phyloP scores from a whole-genome alignment of 768 basidiomycete species.

The Clitopilus passeckerianus region DNA sequence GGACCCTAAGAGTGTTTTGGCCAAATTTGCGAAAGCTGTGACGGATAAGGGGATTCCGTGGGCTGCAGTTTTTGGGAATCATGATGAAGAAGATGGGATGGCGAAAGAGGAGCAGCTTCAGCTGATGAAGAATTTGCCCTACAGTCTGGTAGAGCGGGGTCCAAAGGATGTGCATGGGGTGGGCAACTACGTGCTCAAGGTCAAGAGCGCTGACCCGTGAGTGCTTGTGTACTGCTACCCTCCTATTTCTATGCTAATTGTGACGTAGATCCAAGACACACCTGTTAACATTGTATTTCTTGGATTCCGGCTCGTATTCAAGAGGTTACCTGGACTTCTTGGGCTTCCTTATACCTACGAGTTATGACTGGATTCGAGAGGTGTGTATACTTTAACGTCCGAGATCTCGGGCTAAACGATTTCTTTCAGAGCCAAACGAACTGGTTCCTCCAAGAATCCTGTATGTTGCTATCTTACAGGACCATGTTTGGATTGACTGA shows the following conservation, averaged over 20 bases:
- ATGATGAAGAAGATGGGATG: constrained; percentile 75
- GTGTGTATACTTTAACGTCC: constrained; percentile 23
- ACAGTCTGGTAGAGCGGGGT: constrained; percentile 76
- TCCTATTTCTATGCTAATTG: neutral
- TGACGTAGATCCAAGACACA: constrained; percentile 72
- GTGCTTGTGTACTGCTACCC: constrained; percentile 21
- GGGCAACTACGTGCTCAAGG: constrained; percentile 88
- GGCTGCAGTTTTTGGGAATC: constrained; percentile 93
- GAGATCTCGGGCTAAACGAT: neutral
- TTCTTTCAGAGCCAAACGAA: constrained; percentile 70
- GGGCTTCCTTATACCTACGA: constrained; percentile 60
- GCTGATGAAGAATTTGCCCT: constrained; percentile 76
- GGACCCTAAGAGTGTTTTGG: constrained; percentile 83
- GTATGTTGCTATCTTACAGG: constrained; percentile 22
- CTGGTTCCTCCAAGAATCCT: constrained; percentile 86
- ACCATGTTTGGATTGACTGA: neutral
- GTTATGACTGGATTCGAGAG: constrained; percentile 83
- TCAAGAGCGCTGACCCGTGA: constrained; percentile 79
- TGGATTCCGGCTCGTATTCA: constrained; percentile 83
- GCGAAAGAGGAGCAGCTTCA: constrained; percentile 60
- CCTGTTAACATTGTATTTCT: constrained; percentile 85
- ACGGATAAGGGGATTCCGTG: constrained; percentile 78
- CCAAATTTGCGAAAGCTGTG: constrained; percentile 81
- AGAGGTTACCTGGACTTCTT: constrained; percentile 56
- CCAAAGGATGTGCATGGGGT: constrained; percentile 84